phyloP scores from a whole-genome alignment of 2,329 filamentous ascomycete genomes.

The Colletotrichum cuscutae region DNA sequence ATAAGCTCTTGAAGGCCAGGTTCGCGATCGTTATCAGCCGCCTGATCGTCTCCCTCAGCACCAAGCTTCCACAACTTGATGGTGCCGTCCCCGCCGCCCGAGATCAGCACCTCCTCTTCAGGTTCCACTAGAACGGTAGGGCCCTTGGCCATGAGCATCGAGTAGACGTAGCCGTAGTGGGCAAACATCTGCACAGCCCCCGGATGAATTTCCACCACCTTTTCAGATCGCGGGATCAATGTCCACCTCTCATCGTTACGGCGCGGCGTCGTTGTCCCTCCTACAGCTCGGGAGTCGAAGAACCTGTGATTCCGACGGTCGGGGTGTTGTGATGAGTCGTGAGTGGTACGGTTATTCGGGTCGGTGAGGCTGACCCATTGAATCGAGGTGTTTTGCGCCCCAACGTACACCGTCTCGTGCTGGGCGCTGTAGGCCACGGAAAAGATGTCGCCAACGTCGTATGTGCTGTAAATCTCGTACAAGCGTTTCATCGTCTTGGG shows the following conservation, averaged over 20 bases:
- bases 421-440: conserved; percentile 88
- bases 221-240: conserved; percentile 63
- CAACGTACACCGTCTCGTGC: conserved; percentile 86
- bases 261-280: conserved; percentile 81
- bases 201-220: conserved; percentile 81
- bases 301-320: conserved; percentile 85
- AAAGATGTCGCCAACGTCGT: conserved; percentile 96
- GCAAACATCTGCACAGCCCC: conserved; percentile 88
- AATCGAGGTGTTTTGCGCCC: conserved; percentile 93
- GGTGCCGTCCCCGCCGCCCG: conserved; percentile 91
- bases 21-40: conserved; percentile 61
- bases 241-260: conserved; percentile 70
- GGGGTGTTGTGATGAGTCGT: conserved; percentile 75
- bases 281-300: conserved; percentile 90
- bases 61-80: conserved; percentile 91
- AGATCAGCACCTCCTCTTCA: conserved; percentile 85
- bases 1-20: conserved; percentile 78
- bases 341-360: conserved; percentile 66
- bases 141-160: conserved; percentile 87
- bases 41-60: conserved; percentile 42
- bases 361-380: conserved; percentile 88
- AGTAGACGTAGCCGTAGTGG: conserved; percentile 95
- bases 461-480: conserved; percentile 91
- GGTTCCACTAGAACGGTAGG: conserved; percentile 73
- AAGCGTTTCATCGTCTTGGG: conserved; percentile 79